These are phyloP conservation scores for Penicillium lagena DNA, from an alignment of 495 filamentous ascomycete genomes.

Conservation along the genomic window DNA sequence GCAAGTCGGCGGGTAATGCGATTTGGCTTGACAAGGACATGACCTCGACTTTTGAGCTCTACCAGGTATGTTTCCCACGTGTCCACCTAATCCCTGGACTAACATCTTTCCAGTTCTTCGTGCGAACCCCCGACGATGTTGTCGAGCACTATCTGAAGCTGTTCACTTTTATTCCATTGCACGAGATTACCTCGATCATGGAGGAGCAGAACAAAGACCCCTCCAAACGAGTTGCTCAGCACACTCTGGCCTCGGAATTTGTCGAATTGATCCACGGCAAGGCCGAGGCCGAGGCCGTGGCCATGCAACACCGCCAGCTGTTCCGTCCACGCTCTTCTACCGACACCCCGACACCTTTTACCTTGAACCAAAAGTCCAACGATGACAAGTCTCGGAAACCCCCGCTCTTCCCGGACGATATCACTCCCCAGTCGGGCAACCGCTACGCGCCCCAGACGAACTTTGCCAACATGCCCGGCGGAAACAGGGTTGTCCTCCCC, in stretches of 20 bases:
- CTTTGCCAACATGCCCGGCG: constrained; percentile 39
- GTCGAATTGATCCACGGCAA: constrained; percentile 71
- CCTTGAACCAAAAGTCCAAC: constrained; percentile 18
- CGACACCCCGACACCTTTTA: constrained; percentile 30
- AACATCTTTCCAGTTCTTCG: constrained; percentile 58
- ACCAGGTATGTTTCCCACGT: constrained; percentile 49
- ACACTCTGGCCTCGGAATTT: constrained; percentile 72
- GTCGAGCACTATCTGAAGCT: constrained; percentile 77
- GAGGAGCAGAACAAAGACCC: constrained; percentile 58
- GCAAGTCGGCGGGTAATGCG: constrained; percentile 91
- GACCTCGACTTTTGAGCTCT: constrained; percentile 80
- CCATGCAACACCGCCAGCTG: constrained; percentile 51
- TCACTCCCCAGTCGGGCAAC: constrained; percentile 36
- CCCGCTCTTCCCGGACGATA: constrained; percentile 4
- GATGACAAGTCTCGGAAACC: constrained; percentile 15
- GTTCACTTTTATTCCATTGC: constrained; percentile 79
- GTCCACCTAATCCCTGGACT: constrained; percentile 4
- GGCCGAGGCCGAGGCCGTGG: constrained; percentile 47
- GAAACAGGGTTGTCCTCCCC: constrained; percentile 55
- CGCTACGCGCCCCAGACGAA: constrained; percentile 35
- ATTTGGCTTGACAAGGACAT: constrained; percentile 82
- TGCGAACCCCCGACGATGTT: constrained; percentile 73
- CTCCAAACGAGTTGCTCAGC: constrained; percentile 69
- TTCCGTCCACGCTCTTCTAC: constrained; percentile 42
- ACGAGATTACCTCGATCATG: constrained; percentile 59